Percentiles rank a stretch among this genome's conserved stretches.
Conservation (phyloP, 208 protist genomes). For the Borovskyia barvae region DNA sequence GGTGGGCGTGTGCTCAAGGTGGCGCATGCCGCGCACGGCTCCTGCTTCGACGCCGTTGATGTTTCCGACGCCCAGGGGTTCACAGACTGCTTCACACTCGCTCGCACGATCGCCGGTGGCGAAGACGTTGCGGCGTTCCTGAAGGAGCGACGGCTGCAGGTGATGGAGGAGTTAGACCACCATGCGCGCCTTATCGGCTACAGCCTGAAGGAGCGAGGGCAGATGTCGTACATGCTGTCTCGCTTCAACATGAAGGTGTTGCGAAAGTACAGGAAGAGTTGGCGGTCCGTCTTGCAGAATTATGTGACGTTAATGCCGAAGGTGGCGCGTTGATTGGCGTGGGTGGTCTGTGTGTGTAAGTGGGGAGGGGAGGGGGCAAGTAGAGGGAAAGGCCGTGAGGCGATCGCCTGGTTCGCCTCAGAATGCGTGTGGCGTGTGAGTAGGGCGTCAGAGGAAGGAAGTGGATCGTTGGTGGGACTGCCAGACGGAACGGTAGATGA, state of each 20-base stretch:
- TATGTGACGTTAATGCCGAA: conserved; percentile 88
- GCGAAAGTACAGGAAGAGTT: conserved; percentile 87
- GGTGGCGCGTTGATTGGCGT: conserved; percentile 17
- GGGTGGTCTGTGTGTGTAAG: no score
- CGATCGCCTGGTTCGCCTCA: no score
- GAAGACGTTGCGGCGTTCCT: conserved; percentile 77
- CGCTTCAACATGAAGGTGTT: conserved; percentile 92
- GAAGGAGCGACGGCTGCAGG: conserved; percentile 79
- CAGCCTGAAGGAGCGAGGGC: conserved; percentile 80
- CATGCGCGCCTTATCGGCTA: conserved; percentile 76
- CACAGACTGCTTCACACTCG: conserved; percentile 89
- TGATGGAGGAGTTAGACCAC: conserved; percentile 89
- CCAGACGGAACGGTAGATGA: no score
- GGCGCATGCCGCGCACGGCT: conserved; percentile 83
- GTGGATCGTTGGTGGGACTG: no score
- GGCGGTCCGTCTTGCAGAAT: conserved; percentile 83
- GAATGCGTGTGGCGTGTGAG: no score
- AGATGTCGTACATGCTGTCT: conserved; percentile 85
- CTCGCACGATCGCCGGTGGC: conserved; percentile 65
- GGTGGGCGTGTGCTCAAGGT: conserved; percentile 85
- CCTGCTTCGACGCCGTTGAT: conserved; percentile 87
- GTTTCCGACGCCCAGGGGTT: conserved; percentile 89
- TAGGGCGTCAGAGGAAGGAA: no score
- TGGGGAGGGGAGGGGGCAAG: no score
- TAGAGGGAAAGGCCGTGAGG: no score